Percentiles rank a stretch among this genome's conserved stretches.
Conservation (phyloP, 768 basidiomycete species). For the Kwoniella newhampshirensis region DNA sequence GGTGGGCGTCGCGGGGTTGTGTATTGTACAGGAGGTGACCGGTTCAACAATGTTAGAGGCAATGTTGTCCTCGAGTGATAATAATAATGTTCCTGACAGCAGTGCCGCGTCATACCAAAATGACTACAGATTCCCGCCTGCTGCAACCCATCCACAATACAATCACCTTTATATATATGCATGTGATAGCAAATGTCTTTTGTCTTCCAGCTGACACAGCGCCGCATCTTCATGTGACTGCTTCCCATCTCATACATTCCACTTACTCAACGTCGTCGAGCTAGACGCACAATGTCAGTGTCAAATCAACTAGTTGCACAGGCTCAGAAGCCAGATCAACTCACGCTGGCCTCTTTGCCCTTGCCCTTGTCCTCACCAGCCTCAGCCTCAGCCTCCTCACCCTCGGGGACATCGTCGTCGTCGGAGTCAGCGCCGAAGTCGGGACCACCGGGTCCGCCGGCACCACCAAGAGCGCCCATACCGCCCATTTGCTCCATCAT, state of each 20-base stretch:
- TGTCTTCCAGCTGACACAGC: background rate
- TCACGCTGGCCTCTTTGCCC: conserved; percentile 29
- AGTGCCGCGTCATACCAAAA: no score
- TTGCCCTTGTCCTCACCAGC: conserved; percentile 37
- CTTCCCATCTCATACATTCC: background rate
- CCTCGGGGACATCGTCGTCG: conserved; percentile 40
- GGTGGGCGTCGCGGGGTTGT: no score
- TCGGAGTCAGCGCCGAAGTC: conserved; percentile 23
- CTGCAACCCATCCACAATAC: no score
- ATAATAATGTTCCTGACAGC: no score
- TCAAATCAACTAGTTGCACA: background rate
- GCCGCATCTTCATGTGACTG: background rate
- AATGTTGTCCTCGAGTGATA: no score
- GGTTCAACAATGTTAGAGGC: no score
- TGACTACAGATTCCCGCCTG: no score
- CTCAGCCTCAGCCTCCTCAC: conserved; percentile 40
- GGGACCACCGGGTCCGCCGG: conserved; percentile 28
- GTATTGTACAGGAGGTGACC: no score
- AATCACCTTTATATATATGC: conserved; percentile 1
- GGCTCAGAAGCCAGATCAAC: background rate
- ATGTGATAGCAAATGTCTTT: background rate
- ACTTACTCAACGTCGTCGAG: conserved; percentile 29
- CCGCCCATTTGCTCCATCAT: conserved; percentile 50
- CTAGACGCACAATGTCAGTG: background rate
- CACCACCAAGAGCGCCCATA: conserved; percentile 32